A percentile compares a stretch with the other conserved stretches of the same genome.
Evolutionary conservation across 108 stramenopile species (phyloP).

Genomic region (Nitzschia putrida): DNA sequence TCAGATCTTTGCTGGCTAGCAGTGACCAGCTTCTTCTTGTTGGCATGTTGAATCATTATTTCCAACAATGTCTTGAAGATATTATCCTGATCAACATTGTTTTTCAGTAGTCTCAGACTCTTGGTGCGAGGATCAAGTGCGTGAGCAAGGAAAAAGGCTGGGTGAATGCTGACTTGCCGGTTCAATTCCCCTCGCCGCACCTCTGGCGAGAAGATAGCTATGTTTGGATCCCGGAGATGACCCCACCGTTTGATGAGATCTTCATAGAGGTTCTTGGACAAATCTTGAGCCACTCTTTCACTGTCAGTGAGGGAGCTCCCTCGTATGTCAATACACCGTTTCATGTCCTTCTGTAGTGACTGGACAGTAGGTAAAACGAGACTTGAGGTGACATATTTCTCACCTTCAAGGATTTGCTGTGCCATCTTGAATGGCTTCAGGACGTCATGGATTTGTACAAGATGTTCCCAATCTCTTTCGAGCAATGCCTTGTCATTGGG

Average conservation of each 20-base stretch:
- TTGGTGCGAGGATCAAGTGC: constrained; percentile 9
- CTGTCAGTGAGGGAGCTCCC: not conserved
- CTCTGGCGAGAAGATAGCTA: no score
- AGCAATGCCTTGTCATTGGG: no score
- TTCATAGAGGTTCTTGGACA: not conserved
- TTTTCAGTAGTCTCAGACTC: not conserved
- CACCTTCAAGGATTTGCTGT: not conserved
- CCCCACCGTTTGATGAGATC: not conserved
- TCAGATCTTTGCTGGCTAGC: no score
- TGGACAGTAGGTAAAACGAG: not conserved
- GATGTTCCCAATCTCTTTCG: no score
- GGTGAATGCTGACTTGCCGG: no score
- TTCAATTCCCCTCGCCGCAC: no score
- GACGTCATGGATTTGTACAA: no score
- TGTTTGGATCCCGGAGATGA: no score
- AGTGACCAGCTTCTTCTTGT: no score
- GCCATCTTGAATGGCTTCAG: constrained; percentile 7
- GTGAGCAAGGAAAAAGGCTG: not conserved
- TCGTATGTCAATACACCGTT: not conserved
- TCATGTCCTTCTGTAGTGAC: not conserved
- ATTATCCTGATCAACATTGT: no score
- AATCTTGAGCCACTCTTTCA: not conserved
- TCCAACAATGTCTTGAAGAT: no score
- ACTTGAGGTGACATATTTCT: constrained; percentile 4
- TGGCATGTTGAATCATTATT: no score